Evolutionary conservation across 805 yeast species (phyloP), one percentile per base, ranked within the genome.

Genomic region (Scheffersomyces amazonensis): DNA sequence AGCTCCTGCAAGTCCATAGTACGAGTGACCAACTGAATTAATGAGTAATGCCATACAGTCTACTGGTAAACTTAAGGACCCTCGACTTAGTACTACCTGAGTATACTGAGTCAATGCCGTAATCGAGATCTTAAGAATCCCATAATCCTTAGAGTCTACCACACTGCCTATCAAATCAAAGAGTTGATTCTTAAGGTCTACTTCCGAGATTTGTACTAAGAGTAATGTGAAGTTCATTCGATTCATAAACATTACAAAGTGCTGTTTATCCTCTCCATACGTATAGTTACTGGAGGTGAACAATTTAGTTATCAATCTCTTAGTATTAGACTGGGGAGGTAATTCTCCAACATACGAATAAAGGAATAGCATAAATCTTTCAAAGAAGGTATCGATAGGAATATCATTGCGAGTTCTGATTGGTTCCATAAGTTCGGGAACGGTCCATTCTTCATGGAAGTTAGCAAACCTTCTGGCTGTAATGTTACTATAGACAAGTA

Each of bases 251-350:
- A 64, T 64, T 4, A 53, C 53, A 31, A 50, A 56, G 33, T 58
- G 56, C 6, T 41, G 47, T 35, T 50, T 49, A 9, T 54, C 61
- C 16, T 48, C 50, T 19, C 50, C 51, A 35, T 63, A 66, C 3
- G 46, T 53, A 32, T 53, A 66, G 31, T 58, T 62, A 36, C 73
- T 67, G 1, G 73, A 64, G 0, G 65, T 60, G 24, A 67, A 52
- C 24, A 69, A 42, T 40, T 69, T 68, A 7, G 64, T 58, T 1
- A 63, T 50, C 18, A 69, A 46, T 34, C 60, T 53, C 35, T 50
- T 64, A 35, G 47, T 54, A 36, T 47, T 53, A 25, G 41, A 46
- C 16, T 37, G 39, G 16, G 39, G 32, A 2, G 54, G 49, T 18
- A 66, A 40, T 3, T 54, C 57, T 1, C 66, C 59, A 3, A 62